Conservation (phyloP, 1,139 yeast species). For the Citeromyces siamensis region DNA sequence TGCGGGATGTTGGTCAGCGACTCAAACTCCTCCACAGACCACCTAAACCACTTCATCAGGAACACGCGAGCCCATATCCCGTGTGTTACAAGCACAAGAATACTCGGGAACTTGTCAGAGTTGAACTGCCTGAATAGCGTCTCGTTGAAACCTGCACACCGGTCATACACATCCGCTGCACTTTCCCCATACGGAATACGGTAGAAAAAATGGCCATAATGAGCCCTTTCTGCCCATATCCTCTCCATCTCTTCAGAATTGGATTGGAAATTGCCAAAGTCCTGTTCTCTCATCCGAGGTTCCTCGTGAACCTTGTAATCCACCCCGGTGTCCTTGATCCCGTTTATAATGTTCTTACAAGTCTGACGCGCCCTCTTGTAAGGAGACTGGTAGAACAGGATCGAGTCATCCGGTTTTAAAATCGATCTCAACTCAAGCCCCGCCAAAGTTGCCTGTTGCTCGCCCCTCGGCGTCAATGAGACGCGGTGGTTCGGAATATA, state of each 20-base stretch:
- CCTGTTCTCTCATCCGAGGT: constrained; percentile 87
- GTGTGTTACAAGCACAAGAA: constrained; percentile 77
- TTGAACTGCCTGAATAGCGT: constrained; percentile 72
- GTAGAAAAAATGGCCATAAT: constrained; percentile 86
- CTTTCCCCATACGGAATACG: constrained; percentile 90
- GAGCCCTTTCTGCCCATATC: constrained; percentile 73
- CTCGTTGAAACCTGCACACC: constrained; percentile 85
- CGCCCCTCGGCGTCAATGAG: constrained; percentile 58
- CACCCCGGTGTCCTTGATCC: constrained; percentile 29
- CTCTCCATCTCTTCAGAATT: constrained; percentile 65
- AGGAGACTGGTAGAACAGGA: constrained; percentile 72
- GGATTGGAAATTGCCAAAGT: constrained; percentile 85
- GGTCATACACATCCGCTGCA: constrained; percentile 90
- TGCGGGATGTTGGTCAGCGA: constrained; percentile 71
- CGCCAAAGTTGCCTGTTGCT: constrained; percentile 53
- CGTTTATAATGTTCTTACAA: constrained; percentile 51
- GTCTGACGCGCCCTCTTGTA: constrained; percentile 76
- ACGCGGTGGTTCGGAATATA: constrained; percentile 71
- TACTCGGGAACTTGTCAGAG: constrained; percentile 51
- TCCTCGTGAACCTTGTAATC: constrained; percentile 59
- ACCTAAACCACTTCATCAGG: constrained; percentile 84
- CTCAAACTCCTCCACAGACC: constrained; percentile 88
- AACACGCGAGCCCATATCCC: constrained; percentile 93
- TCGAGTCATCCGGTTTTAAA: constrained; percentile 35
- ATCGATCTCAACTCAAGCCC: constrained; percentile 46